Conservation (phyloP, 495 filamentous ascomycete species). For the Penicillium ucsense region DNA sequence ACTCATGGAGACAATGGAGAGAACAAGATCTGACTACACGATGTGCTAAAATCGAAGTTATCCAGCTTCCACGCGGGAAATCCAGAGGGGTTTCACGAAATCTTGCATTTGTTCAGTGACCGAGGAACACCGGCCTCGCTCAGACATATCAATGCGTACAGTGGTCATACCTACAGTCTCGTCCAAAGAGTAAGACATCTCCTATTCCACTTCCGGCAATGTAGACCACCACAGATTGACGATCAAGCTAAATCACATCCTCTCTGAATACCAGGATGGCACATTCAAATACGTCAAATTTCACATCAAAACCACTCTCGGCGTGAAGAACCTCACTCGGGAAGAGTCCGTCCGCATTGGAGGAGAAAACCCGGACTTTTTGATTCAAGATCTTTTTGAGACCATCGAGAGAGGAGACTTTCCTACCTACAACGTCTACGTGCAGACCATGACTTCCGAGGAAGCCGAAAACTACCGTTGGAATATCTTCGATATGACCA, state of each 20-base stretch:
- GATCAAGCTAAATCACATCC: too few relatives aligned
- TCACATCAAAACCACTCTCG: slow-evolving; percentile 57
- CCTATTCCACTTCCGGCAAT: too few relatives aligned
- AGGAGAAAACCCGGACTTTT: slow-evolving; percentile 34
- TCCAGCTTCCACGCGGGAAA: slow-evolving; percentile 45
- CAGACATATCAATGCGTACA: slow-evolving; percentile 55
- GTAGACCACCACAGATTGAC: too few relatives aligned
- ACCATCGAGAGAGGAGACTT: slow-evolving; percentile 26
- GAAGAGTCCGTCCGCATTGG: slow-evolving; percentile 48
- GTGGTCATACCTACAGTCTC: slow-evolving; percentile 59
- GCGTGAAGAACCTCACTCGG: slow-evolving; percentile 46
- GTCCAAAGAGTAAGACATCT: slow-evolving; percentile 38
- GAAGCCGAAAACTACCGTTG: slow-evolving; percentile 21
- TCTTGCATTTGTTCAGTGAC: slow-evolving; percentile 58
- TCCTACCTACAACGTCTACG: slow-evolving; percentile 37
- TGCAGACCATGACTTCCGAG: slow-evolving; percentile 37
- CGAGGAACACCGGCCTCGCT: slow-evolving; percentile 52
- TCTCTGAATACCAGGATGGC: slow-evolving; percentile 49
- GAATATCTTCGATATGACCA: slow-evolving; percentile 38
- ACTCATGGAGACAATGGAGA: too few relatives aligned
- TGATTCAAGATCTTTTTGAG: slow-evolving; percentile 27
- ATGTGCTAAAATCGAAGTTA: too few relatives aligned
- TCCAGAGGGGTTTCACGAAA: slow-evolving; percentile 52
- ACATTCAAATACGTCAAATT: slow-evolving; percentile 54
- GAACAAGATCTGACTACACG: too few relatives aligned